Conservation (phyloP, 768 basidiomycete species). For the Suillus fuscotomentosus region DNA sequence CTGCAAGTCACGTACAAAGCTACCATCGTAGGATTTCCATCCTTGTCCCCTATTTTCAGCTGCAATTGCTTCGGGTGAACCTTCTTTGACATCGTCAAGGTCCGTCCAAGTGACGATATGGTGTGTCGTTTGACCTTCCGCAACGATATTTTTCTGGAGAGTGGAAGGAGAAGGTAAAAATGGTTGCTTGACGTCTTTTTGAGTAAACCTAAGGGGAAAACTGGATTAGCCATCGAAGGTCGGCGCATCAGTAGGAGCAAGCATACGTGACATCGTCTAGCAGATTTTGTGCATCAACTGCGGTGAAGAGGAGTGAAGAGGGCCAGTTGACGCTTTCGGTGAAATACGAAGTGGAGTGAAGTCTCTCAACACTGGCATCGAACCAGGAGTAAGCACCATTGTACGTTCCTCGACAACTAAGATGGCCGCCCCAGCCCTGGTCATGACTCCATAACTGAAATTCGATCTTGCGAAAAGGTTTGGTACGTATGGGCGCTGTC, state of each 20-base stretch:
- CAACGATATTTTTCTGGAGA: conserved; percentile 6
- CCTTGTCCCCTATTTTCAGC: conserved; percentile 2
- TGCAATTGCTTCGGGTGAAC: conserved; percentile 1
- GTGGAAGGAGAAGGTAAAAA: not conserved
- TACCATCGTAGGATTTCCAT: conserved; percentile 9
- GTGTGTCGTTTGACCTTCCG: not conserved
- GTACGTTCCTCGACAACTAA: not conserved
- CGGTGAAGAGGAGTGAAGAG: not conserved
- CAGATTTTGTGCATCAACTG: not conserved
- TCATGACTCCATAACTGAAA: conserved; percentile 10
- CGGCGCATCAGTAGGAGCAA: not conserved
- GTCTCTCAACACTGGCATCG: not conserved
- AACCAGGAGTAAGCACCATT: conserved; percentile 4
- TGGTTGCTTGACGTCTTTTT: not conserved
- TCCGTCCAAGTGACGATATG: conserved; percentile 6
- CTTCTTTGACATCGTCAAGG: conserved; percentile 2
- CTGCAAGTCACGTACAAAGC: conserved; percentile 2
- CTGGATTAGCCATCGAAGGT: not conserved
- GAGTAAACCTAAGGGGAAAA: not conserved
- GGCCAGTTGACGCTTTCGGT: not conserved
- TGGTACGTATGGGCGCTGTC: not conserved
- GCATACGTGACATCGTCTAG: not conserved
- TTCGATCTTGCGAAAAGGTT: conserved; percentile 3
- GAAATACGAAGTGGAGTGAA: not conserved
- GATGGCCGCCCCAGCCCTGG: not conserved